Evolutionary conservation across 2,329 filamentous ascomycete genomes (phyloP), one percentile per base, ranked within the genome.

Genomic region (Neurospora crassa): DNA sequence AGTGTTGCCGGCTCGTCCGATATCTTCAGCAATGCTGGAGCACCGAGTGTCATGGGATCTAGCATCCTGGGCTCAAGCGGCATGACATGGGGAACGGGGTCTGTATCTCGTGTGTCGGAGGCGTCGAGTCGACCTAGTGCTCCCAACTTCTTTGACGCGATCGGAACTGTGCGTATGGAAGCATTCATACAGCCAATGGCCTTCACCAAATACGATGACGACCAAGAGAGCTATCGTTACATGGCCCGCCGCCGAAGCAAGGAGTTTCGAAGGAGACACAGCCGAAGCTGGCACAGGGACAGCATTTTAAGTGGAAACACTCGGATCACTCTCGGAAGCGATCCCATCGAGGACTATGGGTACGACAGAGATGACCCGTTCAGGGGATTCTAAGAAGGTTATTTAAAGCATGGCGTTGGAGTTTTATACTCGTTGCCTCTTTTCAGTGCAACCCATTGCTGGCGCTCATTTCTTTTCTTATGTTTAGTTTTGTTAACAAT

Each of bases 101-200:
- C 85, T 5, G 82, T 84, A 72, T 63, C 53, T 16, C 82, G 85
- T n/a, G 86, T 85, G 2, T 87, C 86, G 0, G 87, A 89, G 73
- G 84, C 85, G 3, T 88, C 86, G 0, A 86, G 84, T 40, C 75
- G 79, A 4, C 81, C 83, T 0, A 82, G 82, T 73, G 78, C 74
- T 2, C 70, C 77, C 3, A 89, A 89, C 79, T 94, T 96, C 82
- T 96, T 96, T 78, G 94, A 96, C 76, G 92, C 92, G 1, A 91
- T 96, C 71, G 94, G 94, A 1, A 98, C 94, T 1, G 89, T 98
- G 67, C 89, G 96, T 40, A 98, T 99, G 95, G 95, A 98, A 80
- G 96, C 96, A 0, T 99, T 98, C 79, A 96, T 99, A 75, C 89
- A 85, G 76, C 89, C 89, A 0, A 79, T 90, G 12, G 83, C 86